Evolutionary conservation across 805 yeast genomes (phyloP).

Genomic region (Kodamaea neixiangensis): DNA sequence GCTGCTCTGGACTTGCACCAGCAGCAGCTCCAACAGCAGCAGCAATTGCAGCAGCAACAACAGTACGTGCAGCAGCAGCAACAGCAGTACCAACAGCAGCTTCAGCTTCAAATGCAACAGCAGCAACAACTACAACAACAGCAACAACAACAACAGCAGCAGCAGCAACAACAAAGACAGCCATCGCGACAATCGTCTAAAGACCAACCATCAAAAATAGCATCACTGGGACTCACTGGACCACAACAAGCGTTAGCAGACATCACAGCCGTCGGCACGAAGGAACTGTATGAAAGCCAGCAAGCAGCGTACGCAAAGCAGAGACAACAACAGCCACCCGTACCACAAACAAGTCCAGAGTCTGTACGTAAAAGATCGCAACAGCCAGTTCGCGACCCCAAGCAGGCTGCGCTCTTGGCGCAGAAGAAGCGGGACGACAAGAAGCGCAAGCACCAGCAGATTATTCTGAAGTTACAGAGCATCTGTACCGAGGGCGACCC

Average conservation of each 20-base stretch:
- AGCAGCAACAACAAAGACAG: background rate
- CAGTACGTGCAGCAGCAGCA: background rate
- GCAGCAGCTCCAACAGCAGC: background rate
- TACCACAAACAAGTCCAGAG: conserved; percentile 15
- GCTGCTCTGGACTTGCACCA: conserved; percentile 1
- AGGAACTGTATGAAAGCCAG: conserved; percentile 14
- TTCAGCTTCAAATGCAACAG: conserved; percentile 3
- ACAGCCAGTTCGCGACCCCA: conserved; percentile 50
- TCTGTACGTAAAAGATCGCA: conserved; percentile 17
- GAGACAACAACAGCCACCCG: conserved; percentile 12
- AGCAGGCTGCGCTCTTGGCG: conserved; percentile 55
- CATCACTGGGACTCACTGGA: conserved; percentile 15
- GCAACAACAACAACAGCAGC: background rate
- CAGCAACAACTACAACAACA: conserved; percentile 12
- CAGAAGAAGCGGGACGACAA: conserved; percentile 80
- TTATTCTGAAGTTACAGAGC: conserved; percentile 65
- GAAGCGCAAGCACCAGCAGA: conserved; percentile 68
- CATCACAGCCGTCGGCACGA: conserved; percentile 11
- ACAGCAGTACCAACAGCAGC: background rate
- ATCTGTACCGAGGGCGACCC: conserved; percentile 91
- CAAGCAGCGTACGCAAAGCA: conserved; percentile 14
- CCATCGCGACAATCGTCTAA: background rate
- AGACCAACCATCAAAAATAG: background rate
- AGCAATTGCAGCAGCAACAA: background rate
- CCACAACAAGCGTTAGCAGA: conserved; percentile 24